A percentile compares a stretch with the other conserved stretches of the same genome.
These are phyloP conservation scores for Domatiomyces globalis DNA, from an alignment of 2,329 filamentous ascomycete species.

Conservation along the genomic window DNA sequence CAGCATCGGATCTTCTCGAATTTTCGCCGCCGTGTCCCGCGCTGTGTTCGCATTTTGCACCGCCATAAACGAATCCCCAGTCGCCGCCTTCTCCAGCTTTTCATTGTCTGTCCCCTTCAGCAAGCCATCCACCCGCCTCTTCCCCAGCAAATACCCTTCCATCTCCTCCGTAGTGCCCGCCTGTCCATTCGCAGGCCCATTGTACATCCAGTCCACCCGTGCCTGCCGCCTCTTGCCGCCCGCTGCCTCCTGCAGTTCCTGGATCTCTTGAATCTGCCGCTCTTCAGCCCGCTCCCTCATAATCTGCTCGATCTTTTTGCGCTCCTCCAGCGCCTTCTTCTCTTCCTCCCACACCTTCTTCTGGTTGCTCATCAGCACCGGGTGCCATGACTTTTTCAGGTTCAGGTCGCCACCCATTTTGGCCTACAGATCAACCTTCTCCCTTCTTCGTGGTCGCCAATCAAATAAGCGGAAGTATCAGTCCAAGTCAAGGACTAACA, in stretches of 20 bases:
- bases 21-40: conserved; percentile 70
- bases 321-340: conserved; percentile 81
- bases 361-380: conserved; percentile 79
- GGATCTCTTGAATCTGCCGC: conserved; percentile 78
- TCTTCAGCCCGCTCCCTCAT: conserved; percentile 91
- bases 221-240: conserved; percentile 68
- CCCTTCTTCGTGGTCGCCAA: not conserved
- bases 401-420: conserved; percentile 93
- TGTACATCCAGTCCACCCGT: conserved; percentile 97
- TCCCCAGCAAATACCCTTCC: conserved; percentile 85
- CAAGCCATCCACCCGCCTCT: conserved; percentile 77
- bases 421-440: conserved; percentile 9
- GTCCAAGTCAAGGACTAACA: too few species aligned
- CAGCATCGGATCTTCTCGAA: conserved; percentile 78
- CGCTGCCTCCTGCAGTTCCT: conserved; percentile 74
- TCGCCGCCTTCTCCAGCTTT: conserved; percentile 61
- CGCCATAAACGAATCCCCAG: conserved; percentile 48
- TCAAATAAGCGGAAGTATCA: too few species aligned
- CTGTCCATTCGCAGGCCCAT: conserved; percentile 64
- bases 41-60: conserved; percentile 56
- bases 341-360: conserved; percentile 82
- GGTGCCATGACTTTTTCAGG: conserved; percentile 64
- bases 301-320: conserved; percentile 83
- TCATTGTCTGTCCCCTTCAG: conserved; percentile 69
- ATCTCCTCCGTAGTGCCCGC: conserved; percentile 71